Evolutionary conservation across 2,329 filamentous ascomycete genomes (phyloP).

Genomic region (Aspergillus pseudoviridinutans): DNA sequence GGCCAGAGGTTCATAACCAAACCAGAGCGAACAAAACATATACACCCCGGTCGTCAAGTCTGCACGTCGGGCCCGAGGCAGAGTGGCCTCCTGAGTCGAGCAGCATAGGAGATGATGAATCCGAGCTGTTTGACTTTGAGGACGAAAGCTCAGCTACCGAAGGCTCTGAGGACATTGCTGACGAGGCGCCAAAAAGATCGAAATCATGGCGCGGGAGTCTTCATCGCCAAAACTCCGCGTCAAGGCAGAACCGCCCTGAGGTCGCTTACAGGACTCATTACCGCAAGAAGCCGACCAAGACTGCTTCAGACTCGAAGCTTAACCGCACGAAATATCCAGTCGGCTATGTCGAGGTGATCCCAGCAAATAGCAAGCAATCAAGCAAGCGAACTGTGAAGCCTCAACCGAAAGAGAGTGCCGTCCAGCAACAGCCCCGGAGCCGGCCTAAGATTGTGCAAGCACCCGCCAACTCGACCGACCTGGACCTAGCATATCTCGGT

Average conservation of each 20-base stretch:
- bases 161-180: conserved; percentile 20
- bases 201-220: conserved; percentile 15
- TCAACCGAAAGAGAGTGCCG: not conserved
- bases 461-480: conserved; percentile 9
- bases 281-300: conserved; percentile 18
- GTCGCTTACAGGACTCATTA: conserved; percentile 23
- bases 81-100: conserved; percentile 15
- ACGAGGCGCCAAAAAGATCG: conserved; percentile 10
- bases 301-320: conserved; percentile 1
- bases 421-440: conserved; percentile 10
- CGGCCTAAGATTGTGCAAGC: conserved; percentile 17
- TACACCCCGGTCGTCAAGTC: not conserved
- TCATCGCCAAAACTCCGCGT: conserved; percentile 16
- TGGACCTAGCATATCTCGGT: conserved; percentile 6
- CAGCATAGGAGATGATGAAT: conserved; percentile 29
- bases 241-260: conserved; percentile 14
- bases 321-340: conserved; percentile 11
- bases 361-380: conserved; percentile 17
- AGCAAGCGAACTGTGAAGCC: conserved; percentile 2
- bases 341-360: conserved; percentile 22
- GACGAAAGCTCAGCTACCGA: conserved; percentile 26
- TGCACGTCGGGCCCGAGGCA: conserved; percentile 4
- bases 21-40: not conserved
- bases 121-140: conserved; percentile 23
- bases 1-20: not conserved